Evolutionary conservation across 306 rosid genomes (phyloP).

Genomic region (Luffa acutangula): DNA sequence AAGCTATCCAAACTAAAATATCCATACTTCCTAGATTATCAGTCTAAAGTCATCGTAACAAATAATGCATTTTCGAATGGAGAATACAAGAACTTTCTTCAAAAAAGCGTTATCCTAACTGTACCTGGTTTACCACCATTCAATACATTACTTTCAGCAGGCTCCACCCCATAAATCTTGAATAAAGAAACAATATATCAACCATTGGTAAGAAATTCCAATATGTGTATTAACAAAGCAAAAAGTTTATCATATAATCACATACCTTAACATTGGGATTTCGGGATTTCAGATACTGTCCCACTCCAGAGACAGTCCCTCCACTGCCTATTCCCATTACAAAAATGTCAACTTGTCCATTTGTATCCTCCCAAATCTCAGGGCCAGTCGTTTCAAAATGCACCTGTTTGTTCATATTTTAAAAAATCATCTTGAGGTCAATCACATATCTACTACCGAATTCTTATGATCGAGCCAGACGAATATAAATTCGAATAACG

Average conservation of each 20-base stretch:
- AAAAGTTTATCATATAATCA: not conserved
- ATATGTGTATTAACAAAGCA: not conserved
- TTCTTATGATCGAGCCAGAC: not conserved
- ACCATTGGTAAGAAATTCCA: constrained; percentile 1
- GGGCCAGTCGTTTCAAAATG: constrained; percentile 98
- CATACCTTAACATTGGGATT: constrained; percentile 83
- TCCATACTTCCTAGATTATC: not conserved
- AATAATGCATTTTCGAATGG: not conserved
- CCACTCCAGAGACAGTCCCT: constrained; percentile 93
- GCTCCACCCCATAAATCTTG: constrained; percentile 87
- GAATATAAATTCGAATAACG: not conserved
- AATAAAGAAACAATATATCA: constrained; percentile 1
- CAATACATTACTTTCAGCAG: constrained; percentile 73
- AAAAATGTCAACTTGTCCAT: constrained; percentile 87
- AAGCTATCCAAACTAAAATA: not conserved
- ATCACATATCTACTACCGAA: not conserved
- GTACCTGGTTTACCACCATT: constrained; percentile 96
- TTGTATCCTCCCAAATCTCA: constrained; percentile 96
- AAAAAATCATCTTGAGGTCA: not conserved
- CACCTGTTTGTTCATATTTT: constrained; percentile 31
- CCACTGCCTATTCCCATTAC: constrained; percentile 99
- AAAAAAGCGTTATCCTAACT: not conserved
- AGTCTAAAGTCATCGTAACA: not conserved
- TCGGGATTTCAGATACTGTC: constrained; percentile 79
- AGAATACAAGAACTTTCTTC: not conserved